Evolutionary conservation across 371 early-diverging fungal species (phyloP).

Genomic region (Batkoa obscura): DNA sequence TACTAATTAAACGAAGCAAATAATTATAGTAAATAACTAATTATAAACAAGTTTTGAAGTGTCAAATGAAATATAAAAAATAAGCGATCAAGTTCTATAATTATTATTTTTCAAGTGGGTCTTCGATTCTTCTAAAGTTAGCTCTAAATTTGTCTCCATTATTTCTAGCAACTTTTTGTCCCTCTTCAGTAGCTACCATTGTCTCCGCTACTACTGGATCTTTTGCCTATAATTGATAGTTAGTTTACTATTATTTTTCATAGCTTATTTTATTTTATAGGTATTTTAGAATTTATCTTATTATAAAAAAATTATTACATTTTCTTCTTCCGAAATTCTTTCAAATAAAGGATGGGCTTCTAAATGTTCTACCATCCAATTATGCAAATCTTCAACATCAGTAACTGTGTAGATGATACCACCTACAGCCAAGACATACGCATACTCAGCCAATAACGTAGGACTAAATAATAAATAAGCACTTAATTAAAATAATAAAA

Average conservation of each 20-base stretch:
- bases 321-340: conserved; percentile 64
- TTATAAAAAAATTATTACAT: conserved; percentile 19
- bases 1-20: no score
- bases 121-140: conserved; percentile 62
- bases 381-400: conserved; percentile 81
- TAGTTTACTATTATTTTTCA: background rate
- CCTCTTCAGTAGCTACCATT: conserved; percentile 84
- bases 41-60: no score
- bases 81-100: no score
- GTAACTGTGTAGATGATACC: conserved; percentile 94
- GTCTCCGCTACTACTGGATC: conserved; percentile 80
- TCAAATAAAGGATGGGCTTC: conserved; percentile 88
- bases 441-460: conserved; percentile 86
- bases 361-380: conserved; percentile 91
- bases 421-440: conserved; percentile 70
- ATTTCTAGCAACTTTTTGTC: conserved; percentile 90
- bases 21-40: no score
- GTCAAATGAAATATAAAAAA: no score
- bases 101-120: conserved; percentile 15
- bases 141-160: conserved; percentile 86
- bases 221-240: conserved; percentile 20
- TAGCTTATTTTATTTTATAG: no score
- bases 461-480: conserved; percentile 15
- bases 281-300: background rate
- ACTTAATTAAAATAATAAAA: background rate